Evolutionary conservation across 148 eudicot genomes (phyloP).

Genomic region (Beta vulgaris): DNA sequence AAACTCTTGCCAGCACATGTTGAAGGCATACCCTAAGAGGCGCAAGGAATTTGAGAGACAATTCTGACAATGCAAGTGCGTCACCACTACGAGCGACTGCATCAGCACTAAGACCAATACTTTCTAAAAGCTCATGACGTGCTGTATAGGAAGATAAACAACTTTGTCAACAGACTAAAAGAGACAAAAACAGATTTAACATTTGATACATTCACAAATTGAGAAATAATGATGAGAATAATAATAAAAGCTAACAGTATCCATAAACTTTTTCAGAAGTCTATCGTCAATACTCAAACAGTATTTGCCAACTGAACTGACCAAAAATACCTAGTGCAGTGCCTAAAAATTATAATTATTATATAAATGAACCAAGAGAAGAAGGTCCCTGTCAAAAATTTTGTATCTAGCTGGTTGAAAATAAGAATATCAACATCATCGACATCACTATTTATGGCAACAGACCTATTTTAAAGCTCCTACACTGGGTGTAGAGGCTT

Average conservation of each 20-base stretch:
- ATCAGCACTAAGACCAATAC: constrained; percentile 67
- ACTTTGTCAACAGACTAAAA: constrained; percentile 8
- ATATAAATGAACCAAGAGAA: background rate
- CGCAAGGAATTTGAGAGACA: constrained; percentile 72
- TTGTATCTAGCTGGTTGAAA: too few relatives aligned
- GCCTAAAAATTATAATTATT: too few relatives aligned
- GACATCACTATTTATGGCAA: too few relatives aligned
- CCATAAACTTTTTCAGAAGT: background rate
- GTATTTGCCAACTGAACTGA: too few relatives aligned
- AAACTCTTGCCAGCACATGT: background rate
- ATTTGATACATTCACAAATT: background rate
- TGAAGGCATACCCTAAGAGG: constrained; percentile 65
- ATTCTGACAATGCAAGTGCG: constrained; percentile 76
- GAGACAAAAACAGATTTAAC: background rate
- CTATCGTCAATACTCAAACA: too few relatives aligned
- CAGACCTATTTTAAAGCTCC: too few relatives aligned
- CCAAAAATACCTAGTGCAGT: background rate
- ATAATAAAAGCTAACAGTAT: background rate
- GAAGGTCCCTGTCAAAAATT: background rate
- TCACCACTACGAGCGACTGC: constrained; percentile 75
- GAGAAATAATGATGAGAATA: background rate
- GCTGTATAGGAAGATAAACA: constrained; percentile 36
- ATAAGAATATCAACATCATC: too few relatives aligned
- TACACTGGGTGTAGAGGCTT: too few relatives aligned
- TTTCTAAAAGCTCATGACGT: constrained; percentile 74